Base-by-base conservation (phyloP, 2,329 filamentous ascomycete genomes). In the Xylaria sp. region DNA sequence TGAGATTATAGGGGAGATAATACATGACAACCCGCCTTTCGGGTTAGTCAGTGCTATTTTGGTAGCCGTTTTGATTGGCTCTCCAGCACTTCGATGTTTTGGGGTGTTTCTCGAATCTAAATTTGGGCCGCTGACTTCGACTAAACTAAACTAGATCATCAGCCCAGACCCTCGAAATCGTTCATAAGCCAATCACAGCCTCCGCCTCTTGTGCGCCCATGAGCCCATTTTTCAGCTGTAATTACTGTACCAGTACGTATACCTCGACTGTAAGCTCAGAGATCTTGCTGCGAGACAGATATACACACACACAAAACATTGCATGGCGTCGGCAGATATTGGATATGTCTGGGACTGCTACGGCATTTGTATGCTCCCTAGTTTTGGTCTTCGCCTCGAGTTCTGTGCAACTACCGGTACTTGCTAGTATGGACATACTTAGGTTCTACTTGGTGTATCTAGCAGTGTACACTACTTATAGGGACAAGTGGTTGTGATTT, bases 1-100 rank as follows among this genome's bases (percentile, higher is more conserved):
- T 58, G 41, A 58, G 55, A 51, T 51, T 57, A 44, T 51, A 43
- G 31, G 19, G n/a, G n/a, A n/a, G n/a, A n/a, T n/a, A n/a, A n/a
- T n/a, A n/a, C n/a, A n/a, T n/a, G 9, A 10, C n/a, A 27, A 29
- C 27, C 37, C 44, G n/a, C 37, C 17, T 29, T 44, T 55, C 6
- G 7, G 37, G 47, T 43, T 61, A 61, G 59, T 58, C 19, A 2
- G 33, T 49, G 52, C 58, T 62, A 62, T 54, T 54, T 62, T 60
- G 29, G 58, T 46, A 37, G 15, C 23, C 19, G 5, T n/a, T 41
- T 31, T 57, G 35, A 54, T 58, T 56, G 47, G 46, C 23, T 23
- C 9, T 19, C 43, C 37, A 41, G 6, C 33, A 15, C 21, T 44
- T 37, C 33, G 25, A 46, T 23, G 38, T 29, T 35, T 29, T 6